Evolutionary conservation across 345 rosid genomes (phyloP).

Genomic region (Salix viminalis): DNA sequence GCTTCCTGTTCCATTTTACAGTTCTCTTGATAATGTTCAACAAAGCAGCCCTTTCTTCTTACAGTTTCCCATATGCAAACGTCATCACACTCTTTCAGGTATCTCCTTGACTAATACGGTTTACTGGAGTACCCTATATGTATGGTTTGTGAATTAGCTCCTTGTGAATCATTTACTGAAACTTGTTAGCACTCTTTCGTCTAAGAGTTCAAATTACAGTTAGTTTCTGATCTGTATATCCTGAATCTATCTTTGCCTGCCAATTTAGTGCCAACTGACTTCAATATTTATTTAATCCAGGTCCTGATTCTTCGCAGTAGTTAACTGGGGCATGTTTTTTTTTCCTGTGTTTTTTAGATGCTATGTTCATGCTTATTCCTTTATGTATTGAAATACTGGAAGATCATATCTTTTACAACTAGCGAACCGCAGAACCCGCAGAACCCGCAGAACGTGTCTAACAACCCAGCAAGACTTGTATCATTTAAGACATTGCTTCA

Average conservation of each 20-base stretch:
- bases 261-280: not conserved
- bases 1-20: constrained; percentile 28
- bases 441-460: not conserved
- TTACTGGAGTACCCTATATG: not conserved
- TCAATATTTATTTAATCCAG: not conserved
- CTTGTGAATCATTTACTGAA: not conserved
- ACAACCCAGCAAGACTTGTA: constrained; percentile 13
- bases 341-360: constrained; percentile 7
- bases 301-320: not conserved
- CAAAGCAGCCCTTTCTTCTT: constrained; percentile 72
- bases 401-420: constrained; percentile 21
- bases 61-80: constrained; percentile 54
- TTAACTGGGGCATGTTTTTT: not conserved
- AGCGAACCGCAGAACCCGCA: constrained; percentile 9
- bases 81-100: constrained; percentile 72
- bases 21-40: constrained; percentile 72
- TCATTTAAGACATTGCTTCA: constrained; percentile 16
- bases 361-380: constrained; percentile 22
- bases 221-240: not conserved
- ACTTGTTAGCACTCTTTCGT: not conserved
- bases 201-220: not conserved
- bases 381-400: constrained; percentile 18
- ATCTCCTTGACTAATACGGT: not conserved
- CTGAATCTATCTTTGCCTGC: not conserved
- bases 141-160: not conserved